Conservation (phyloP, 1,284 basidiomycete species). For the Rugiboletus extremiorientalis region DNA sequence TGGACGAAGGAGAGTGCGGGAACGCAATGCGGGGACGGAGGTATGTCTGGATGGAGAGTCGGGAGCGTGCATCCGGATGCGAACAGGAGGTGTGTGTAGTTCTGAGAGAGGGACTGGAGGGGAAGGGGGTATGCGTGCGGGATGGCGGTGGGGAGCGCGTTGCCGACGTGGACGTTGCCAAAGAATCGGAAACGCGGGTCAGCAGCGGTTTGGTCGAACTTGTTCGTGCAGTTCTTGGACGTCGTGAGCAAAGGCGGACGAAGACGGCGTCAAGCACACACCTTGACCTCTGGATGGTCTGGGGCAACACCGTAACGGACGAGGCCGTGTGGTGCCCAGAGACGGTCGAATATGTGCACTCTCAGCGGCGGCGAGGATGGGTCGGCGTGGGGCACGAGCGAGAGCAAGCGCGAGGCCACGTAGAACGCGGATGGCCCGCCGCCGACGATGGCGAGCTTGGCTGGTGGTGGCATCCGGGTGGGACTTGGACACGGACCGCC, state of each 20-base stretch:
- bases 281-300: constrained; percentile 99
- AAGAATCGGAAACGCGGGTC: constrained; percentile 87
- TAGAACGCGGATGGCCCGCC: constrained; percentile 96
- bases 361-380: constrained; percentile 44
- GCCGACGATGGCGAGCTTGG: constrained; percentile 82
- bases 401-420: constrained; percentile 81
- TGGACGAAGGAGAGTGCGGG: constrained; percentile 89
- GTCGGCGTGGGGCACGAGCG: constrained; percentile 50
- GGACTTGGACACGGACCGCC: constrained; percentile 1
- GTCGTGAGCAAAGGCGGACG: constrained; percentile 11
- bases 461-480: constrained; percentile 21
- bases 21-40: constrained; percentile 56
- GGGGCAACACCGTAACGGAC: constrained; percentile 97
- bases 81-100: constrained; percentile 83
- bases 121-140: constrained; percentile 55
- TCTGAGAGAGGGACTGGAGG: constrained; percentile 53
- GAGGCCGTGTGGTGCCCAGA: constrained; percentile 94
- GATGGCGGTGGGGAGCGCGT: constrained; percentile 37
- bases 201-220: constrained; percentile 78
- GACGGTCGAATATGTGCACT: constrained; percentile 90
- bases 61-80: constrained; percentile 78
- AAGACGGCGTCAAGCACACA: constrained; percentile 35
- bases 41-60: constrained; percentile 53
- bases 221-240: constrained; percentile 90
- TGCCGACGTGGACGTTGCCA: constrained; percentile 84